Evolutionary conservation across 257 asterid genomes (phyloP), one percentile per base, ranked within the genome.

Genomic region (Osmanthus fragrans): DNA sequence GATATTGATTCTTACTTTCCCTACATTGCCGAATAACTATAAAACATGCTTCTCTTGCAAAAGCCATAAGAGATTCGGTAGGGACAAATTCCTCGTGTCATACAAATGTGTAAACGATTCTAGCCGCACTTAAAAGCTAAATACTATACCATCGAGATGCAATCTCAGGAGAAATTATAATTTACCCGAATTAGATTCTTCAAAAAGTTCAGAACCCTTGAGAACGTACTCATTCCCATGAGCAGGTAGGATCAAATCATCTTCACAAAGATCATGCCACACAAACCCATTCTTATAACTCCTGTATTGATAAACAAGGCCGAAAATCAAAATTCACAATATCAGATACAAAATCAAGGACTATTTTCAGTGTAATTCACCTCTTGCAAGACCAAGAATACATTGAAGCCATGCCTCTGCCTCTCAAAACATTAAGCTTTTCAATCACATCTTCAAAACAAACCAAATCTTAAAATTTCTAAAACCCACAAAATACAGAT

Each of bases 341-440:
- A n/a, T 12, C 21, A 69, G 21, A 72, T 23, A 23, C 23, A 2
- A 54, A 74, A 36, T 7, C 18, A 66, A 39, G 12, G 15, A 68
- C 74, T 29, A 75, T 60, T 37, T 77, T 54, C 23, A 54, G 64
- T 6, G 16, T 42, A 42, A 42, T 54, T 81, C 86, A 96, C 99
- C 99, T 96, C 88, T 96, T 96, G 91, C 97, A 96, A 84, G 99
- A 93, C 99, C 99, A 96, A 30, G 99, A 92, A 70, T 93, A 96
- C 87, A 85, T 83, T 0, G 96, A 89, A 86, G 99, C 94, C 92
- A 96, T 90, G 78, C 98, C 96, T 84, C 95, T 87, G 80, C 99
- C 99, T 78, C 99, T 87, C 88, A 96, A 81, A 29, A 75, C 86
- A 73, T 88, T 92, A 34, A 96, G 96, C 89, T 94, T 92, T 78